phyloP scores from a whole-genome alignment of 768 basidiomycete genomes.

The Inosperma sp. region DNA sequence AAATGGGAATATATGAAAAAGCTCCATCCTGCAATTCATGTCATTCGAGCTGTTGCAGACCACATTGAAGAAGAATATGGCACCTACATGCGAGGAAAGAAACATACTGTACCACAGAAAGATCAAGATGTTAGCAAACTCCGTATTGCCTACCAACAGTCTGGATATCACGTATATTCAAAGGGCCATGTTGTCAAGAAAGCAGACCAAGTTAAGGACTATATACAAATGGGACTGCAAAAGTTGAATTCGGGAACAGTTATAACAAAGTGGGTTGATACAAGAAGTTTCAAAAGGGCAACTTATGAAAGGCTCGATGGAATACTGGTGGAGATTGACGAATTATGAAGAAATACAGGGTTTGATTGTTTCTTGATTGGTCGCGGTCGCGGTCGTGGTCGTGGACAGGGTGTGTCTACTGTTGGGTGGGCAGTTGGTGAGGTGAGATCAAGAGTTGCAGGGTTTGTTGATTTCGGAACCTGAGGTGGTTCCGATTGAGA shows the following conservation, averaged over 20 bases:
- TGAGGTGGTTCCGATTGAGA: too few relatives aligned
- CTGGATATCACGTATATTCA: slow-evolving; percentile 18
- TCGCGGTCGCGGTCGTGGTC: background rate
- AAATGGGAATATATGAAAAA: slow-evolving; percentile 30
- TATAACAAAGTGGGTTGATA: slow-evolving; percentile 18
- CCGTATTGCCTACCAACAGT: slow-evolving; percentile 16
- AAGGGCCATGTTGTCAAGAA: slow-evolving; percentile 14
- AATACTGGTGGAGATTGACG: background rate
- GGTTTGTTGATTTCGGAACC: too few relatives aligned
- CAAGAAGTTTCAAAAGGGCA: slow-evolving; percentile 14
- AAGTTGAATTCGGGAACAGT: slow-evolving; percentile 12
- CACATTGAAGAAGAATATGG: slow-evolving; percentile 28
- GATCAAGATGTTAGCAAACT: slow-evolving; percentile 19
- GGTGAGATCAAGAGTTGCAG: too few relatives aligned
- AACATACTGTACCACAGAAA: slow-evolving; percentile 23
- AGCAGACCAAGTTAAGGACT: slow-evolving; percentile 18
- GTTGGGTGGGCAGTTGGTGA: too few relatives aligned
- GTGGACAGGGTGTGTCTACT: too few relatives aligned
- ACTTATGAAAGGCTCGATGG: slow-evolving; percentile 2
- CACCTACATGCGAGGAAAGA: slow-evolving; percentile 22
- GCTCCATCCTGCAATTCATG: slow-evolving; percentile 32
- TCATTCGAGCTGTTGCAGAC: slow-evolving; percentile 18
- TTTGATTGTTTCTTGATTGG: background rate
- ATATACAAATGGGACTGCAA: slow-evolving; percentile 11
- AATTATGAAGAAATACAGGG: too few relatives aligned